Percentiles rank a stretch among this genome's conserved stretches.
Conservation (phyloP, 352 stramenopile genomes). For the Phytophthora fragariae region DNA sequence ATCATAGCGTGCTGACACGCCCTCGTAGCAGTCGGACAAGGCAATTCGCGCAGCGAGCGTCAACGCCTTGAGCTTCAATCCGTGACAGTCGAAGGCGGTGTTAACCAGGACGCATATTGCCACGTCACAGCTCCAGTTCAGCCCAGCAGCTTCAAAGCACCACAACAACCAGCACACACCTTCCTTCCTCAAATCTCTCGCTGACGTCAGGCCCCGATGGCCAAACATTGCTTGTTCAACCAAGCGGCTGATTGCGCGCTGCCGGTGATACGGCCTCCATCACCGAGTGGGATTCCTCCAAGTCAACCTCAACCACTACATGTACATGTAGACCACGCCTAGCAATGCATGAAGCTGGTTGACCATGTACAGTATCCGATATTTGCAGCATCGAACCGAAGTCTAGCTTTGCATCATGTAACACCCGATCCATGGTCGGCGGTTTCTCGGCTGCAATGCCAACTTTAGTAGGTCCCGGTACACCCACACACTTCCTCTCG, state of each 20-base stretch:
- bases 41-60: conserved; percentile 26
- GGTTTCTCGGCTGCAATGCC: conserved; percentile 22
- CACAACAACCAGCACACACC: background rate
- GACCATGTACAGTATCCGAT: no score
- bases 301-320: conserved; percentile 5
- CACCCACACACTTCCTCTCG: background rate
- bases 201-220: background rate
- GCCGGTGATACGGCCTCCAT: conserved; percentile 14
- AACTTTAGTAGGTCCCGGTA: background rate
- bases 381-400: background rate
- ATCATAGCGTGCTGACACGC: conserved; percentile 23
- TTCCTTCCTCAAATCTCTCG: conserved; percentile 21
- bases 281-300: conserved; percentile 20
- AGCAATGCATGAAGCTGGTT: no score
- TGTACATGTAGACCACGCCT: no score
- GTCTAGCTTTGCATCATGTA: background rate
- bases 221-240: conserved; percentile 12
- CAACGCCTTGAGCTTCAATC: conserved; percentile 31
- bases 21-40: conserved; percentile 11
- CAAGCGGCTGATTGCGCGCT: conserved; percentile 19
- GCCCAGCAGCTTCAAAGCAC: background rate
- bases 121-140: conserved; percentile 26
- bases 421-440: conserved; percentile 8
- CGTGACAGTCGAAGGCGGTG: conserved; percentile 15
- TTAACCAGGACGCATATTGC: conserved; percentile 23